Evolutionary conservation across 345 rosid species (phyloP).

Genomic region (Murraya koenigii): DNA sequence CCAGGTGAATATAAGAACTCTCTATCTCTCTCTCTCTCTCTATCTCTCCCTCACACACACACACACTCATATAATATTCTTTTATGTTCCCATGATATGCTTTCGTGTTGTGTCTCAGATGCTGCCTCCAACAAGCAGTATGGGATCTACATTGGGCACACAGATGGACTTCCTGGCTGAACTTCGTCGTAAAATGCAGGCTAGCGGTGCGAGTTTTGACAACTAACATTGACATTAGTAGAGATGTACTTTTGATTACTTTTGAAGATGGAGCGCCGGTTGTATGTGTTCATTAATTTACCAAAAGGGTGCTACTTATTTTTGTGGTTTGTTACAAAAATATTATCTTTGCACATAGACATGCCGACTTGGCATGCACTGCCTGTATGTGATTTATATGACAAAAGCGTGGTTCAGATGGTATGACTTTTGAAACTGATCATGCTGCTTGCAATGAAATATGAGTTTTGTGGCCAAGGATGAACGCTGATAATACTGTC

Average conservation of each 20-base stretch:
- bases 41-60: too few species aligned
- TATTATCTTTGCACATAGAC: not conserved
- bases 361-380: not conserved
- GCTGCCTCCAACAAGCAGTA: conserved; percentile 29
- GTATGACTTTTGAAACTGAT: not conserved
- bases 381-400: not conserved
- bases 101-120: conserved; percentile 31
- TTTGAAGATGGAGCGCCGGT: conserved; percentile 6
- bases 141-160: conserved; percentile 33
- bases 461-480: not conserved
- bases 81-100: not conserved
- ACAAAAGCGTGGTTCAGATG: conserved; percentile 2
- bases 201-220: conserved; percentile 28
- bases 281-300: conserved; percentile 17
- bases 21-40: not conserved
- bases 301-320: conserved; percentile 11
- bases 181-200: conserved; percentile 46
- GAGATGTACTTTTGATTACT: conserved; percentile 1
- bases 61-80: not conserved
- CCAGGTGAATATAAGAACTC: conserved; percentile 39
- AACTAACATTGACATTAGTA: conserved; percentile 11
- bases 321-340: conserved; percentile 12
- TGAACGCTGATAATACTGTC: not conserved
- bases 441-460: not conserved
- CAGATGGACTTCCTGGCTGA: conserved; percentile 60